These are phyloP conservation scores for Discostella stelligeroides DNA, from an alignment of 108 stramenopile species.

Conservation along the genomic window DNA sequence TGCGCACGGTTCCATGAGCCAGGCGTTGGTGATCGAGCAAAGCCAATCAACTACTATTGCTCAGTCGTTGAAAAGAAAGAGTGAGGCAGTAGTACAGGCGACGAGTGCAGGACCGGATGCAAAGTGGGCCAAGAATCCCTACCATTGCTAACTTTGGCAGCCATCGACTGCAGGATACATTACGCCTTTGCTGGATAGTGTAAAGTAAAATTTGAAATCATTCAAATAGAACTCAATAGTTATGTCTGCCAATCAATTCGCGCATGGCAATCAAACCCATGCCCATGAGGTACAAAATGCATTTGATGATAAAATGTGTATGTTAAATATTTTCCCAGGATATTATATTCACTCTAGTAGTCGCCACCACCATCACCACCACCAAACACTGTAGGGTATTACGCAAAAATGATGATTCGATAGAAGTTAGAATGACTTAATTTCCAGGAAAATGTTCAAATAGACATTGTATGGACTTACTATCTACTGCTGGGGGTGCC, in stretches of 20 bases:
- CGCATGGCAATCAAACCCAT: no score
- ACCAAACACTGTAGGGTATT: conserved; percentile 46
- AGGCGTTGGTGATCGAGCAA: conserved; percentile 6
- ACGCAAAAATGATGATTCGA: conserved; percentile 1
- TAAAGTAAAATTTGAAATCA: no score
- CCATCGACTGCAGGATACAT: not conserved
- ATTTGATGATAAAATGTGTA: conserved; percentile 6
- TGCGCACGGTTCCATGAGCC: conserved; percentile 6
- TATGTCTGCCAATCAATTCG: no score
- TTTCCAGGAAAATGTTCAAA: not conserved
- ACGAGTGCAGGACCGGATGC: not conserved
- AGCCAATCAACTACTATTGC: not conserved
- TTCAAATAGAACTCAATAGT: no score
- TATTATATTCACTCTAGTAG: conserved; percentile 41
- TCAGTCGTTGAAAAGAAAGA: conserved; percentile 37
- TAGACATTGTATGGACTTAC: conserved; percentile 24
- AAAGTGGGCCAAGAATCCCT: conserved; percentile 39
- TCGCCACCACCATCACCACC: conserved; percentile 58
- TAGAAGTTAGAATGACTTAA: conserved; percentile 14
- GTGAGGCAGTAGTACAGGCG: conserved; percentile 17
- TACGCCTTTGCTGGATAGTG: no score
- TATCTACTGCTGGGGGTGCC: conserved; percentile 64
- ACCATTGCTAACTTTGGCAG: conserved; percentile 14
- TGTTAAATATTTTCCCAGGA: conserved; percentile 13
- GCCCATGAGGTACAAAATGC: not conserved